phyloP scores from a whole-genome alignment of 176 grass and related monocot species.

The Tillandsia leiboldiana region DNA sequence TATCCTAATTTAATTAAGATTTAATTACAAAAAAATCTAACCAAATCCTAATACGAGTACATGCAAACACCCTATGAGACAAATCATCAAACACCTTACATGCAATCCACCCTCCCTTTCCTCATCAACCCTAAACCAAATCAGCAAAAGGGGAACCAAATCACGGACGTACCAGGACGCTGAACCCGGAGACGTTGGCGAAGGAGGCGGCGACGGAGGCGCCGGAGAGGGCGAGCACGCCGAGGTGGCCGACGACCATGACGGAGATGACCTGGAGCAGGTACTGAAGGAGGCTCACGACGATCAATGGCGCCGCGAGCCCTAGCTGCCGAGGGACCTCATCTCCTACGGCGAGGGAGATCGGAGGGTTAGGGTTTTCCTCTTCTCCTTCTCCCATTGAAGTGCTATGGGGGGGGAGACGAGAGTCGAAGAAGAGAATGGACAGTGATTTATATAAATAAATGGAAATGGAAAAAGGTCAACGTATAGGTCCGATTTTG shows the following conservation, averaged over 20 bases:
- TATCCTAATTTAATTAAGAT: too few species aligned
- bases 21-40: too few species aligned
- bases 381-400: not conserved
- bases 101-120: too few species aligned
- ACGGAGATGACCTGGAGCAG: conserved; percentile 51
- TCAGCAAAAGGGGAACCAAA: not conserved
- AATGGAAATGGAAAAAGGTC: not conserved
- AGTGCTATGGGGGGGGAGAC: not conserved
- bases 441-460: not conserved
- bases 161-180: conserved; percentile 32
- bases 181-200: conserved; percentile 69
- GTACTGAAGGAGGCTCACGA: conserved; percentile 51
- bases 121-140: not conserved
- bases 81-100: too few species aligned
- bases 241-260: conserved; percentile 65
- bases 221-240: conserved; percentile 45
- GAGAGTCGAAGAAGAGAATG: not conserved
- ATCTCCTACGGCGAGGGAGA: not conserved
- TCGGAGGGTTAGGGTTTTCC: not conserved
- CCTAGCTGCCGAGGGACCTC: conserved; percentile 36
- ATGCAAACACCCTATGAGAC: too few species aligned
- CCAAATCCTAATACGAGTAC: too few species aligned
- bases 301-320: conserved; percentile 52
- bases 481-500: too few species aligned
- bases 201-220: conserved; percentile 58